Percentiles rank a stretch among this genome's conserved stretches.
phyloP scores from a whole-genome alignment of 2,329 filamentous ascomycete genomes.

The Colletotrichum sp. region DNA sequence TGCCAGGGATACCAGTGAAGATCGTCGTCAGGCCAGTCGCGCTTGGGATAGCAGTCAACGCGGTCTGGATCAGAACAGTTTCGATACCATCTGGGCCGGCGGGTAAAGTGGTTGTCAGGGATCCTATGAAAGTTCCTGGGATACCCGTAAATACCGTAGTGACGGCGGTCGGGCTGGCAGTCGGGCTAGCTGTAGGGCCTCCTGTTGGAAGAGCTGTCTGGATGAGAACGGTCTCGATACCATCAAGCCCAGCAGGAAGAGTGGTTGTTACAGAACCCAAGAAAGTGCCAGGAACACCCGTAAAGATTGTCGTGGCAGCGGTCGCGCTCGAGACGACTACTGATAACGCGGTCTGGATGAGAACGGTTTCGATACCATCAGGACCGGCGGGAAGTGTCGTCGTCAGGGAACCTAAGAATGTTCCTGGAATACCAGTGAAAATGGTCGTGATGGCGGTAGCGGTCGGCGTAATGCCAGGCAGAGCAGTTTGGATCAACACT shows the following conservation, averaged over 20 bases:
- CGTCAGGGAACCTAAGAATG: background rate
- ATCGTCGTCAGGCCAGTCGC: background rate
- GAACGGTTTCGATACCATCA: background rate
- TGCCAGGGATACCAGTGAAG: background rate
- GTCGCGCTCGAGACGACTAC: background rate
- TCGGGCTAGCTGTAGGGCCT: background rate
- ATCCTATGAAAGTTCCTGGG: background rate
- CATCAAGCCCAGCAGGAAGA: background rate
- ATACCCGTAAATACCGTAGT: background rate
- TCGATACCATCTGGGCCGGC: background rate
- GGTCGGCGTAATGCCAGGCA: background rate
- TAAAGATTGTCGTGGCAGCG: background rate
- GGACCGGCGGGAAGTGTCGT: background rate
- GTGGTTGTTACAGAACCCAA: background rate
- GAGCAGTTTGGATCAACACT: background rate
- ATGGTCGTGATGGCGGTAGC: background rate
- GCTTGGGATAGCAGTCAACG: background rate
- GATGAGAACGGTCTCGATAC: background rate
- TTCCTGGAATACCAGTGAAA: background rate
- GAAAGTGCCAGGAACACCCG: background rate
- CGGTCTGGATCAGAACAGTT: conserved; percentile 3
- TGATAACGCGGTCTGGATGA: conserved; percentile 1
- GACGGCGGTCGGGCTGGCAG: background rate
- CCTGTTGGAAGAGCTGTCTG: background rate
- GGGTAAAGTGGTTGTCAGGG: background rate